Evolutionary conservation across 495 filamentous ascomycete genomes (phyloP), one percentile per base, ranked within the genome.

Genomic region (Aspergillus olivimuriae): DNA sequence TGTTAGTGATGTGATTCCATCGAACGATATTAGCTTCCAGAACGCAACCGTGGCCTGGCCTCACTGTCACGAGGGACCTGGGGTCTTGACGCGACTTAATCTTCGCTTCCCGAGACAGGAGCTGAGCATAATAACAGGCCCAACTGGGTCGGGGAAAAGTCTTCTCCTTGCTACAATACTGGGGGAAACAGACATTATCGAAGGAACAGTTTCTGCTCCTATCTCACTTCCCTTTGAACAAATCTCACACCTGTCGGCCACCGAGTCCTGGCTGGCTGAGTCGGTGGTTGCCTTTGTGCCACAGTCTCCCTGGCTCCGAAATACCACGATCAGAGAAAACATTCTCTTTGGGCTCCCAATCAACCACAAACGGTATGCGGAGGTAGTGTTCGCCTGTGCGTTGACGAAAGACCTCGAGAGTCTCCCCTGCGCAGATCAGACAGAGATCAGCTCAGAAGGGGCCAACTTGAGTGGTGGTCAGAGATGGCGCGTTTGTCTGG

Each of bases 381-480:
- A 65, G 28, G 70, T 76, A n/a, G 55, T 77, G 28, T 65, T 67
- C 42, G 83, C 84, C 17, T 89, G 84, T 53, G 84, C 84, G 3
- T 63, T 91, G 44, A 70, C 77, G 43, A 75, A 77, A 0, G 86
- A 91, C 67, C 53, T 91, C 7, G 81, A 87, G 36, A 88, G 86
- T 78, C 65, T 89, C 28, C 84, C 83, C 1, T 70, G 81, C 48
- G 77, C 84, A n/a, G 87, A 91, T 49, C 50, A 68, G 43, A 91
- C 87, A 0, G 83, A 89, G 57, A 86, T 91, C 55, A 87, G 86
- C 16, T 84, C 87, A 53, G 72, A 84, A 19, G 87, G 87, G 28
- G 87, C 88, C 53, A 89, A 84, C 2, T 75, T 91, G 6, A 87
- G 83, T 37, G 87, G 87, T 28, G 87, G 87, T 4, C 87, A 91